These are phyloP conservation scores for Moricandia arvensis DNA, from an alignment of 345 rosid species.

Conservation along the genomic window DNA sequence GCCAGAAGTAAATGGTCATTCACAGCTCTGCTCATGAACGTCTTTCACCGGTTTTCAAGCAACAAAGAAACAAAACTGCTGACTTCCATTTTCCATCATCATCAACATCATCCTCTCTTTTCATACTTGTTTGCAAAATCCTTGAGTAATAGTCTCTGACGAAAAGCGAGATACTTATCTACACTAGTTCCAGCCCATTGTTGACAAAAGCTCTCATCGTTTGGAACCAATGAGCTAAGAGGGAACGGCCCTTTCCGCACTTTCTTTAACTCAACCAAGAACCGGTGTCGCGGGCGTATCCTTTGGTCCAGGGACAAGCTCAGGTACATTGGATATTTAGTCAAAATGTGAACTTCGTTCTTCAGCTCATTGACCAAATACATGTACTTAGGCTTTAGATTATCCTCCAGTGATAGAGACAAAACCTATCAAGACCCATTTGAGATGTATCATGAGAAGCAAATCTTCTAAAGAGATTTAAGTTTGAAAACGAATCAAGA, in stretches of 20 bases:
- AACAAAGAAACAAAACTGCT: not conserved
- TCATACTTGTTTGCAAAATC: conserved; percentile 75
- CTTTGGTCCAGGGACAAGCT: conserved; percentile 94
- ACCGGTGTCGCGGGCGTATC: conserved; percentile 91
- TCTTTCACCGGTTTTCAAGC: conserved; percentile 11
- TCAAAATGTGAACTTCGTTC: conserved; percentile 75
- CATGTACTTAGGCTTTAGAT: conserved; percentile 87
- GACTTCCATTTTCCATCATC: not conserved
- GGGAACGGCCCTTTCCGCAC: conserved; percentile 97
- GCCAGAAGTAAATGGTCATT: conserved; percentile 2
- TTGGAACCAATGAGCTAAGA: conserved; percentile 75
- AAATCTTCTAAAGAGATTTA: not conserved
- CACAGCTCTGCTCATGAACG: conserved; percentile 29
- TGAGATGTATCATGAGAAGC: not conserved
- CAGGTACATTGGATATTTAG: conserved; percentile 83
- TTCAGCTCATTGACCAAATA: conserved; percentile 86
- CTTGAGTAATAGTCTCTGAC: conserved; percentile 66
- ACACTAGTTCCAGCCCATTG: conserved; percentile 91
- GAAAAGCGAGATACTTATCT: conserved; percentile 81
- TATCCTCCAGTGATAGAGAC: conserved; percentile 87
- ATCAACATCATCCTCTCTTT: conserved; percentile 41
- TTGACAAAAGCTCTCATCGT: conserved; percentile 85
- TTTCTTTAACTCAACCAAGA: conserved; percentile 85
- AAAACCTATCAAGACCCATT: conserved; percentile 57
- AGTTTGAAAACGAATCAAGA: conserved; percentile 1